A percentile compares a stretch with the other conserved stretches of the same genome.
phyloP scores from a whole-genome alignment of 129 eudicot genomes.

The Solidago caesia region DNA sequence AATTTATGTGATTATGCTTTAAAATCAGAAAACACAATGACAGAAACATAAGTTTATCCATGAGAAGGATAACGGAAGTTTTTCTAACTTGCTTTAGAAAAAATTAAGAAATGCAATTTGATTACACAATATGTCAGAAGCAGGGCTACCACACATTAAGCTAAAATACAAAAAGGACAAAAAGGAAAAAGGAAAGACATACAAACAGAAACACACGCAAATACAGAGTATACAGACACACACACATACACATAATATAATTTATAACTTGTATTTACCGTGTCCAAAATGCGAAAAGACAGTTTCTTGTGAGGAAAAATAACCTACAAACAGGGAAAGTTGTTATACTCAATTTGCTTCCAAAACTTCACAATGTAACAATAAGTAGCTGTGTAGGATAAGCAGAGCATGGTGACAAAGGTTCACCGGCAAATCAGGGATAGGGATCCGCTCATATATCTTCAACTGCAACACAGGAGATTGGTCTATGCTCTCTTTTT shows the following conservation, averaged over 20 bases:
- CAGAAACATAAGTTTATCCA: background rate
- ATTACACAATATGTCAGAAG: background rate
- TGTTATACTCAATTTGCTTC: slow-evolving; percentile 7
- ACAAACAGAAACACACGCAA: background rate
- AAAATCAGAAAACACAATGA: background rate
- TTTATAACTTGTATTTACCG: slow-evolving; percentile 51
- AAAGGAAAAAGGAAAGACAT: background rate
- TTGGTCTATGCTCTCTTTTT: slow-evolving; percentile 34
- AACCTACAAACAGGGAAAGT: slow-evolving; percentile 53
- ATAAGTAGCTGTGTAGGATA: slow-evolving; percentile 1
- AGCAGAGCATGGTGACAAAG: slow-evolving; percentile 24
- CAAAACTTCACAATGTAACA: background rate
- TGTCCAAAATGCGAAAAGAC: slow-evolving; percentile 95
- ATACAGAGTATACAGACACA: background rate
- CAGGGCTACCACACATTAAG: background rate
- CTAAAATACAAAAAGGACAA: background rate
- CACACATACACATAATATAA: background rate
- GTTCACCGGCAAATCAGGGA: slow-evolving; percentile 87
- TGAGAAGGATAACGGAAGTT: background rate
- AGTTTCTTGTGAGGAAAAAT: slow-evolving; percentile 96
- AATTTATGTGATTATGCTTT: background rate
- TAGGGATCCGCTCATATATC: slow-evolving; percentile 89
- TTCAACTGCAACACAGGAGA: slow-evolving; percentile 73
- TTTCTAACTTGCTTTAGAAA: background rate
- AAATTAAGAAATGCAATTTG: background rate